Evolutionary conservation across 1,139 yeast species (phyloP).

Genomic region (Ogataea hybrid): DNA sequence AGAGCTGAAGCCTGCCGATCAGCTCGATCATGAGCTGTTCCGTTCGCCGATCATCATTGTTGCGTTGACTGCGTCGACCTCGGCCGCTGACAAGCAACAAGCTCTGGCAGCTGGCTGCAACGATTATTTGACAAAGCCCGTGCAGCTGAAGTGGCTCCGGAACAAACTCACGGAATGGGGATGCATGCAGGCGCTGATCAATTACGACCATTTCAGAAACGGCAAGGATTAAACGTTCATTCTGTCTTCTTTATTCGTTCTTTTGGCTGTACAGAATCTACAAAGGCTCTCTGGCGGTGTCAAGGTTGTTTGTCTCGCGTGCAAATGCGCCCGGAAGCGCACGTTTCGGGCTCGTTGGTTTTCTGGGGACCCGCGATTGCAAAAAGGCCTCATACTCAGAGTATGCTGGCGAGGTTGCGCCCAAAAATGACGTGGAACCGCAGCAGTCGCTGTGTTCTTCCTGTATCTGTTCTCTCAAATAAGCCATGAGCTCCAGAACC

Average conservation of each 20-base stretch:
- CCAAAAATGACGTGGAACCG: constrained; percentile 1
- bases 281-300: constrained; percentile 1
- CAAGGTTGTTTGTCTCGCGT: constrained; percentile 1
- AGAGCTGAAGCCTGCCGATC: constrained; percentile 37
- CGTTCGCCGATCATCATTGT: constrained; percentile 94
- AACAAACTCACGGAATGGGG: constrained; percentile 97
- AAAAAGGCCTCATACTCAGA: constrained; percentile 1
- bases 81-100: constrained; percentile 83
- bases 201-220: constrained; percentile 72
- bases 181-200: constrained; percentile 93
- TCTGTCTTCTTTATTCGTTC: constrained; percentile 1
- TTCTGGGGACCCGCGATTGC: constrained; percentile 2
- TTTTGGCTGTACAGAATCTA: constrained; percentile 6
- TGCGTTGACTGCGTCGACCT: constrained; percentile 89
- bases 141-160: constrained; percentile 89
- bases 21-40: constrained; percentile 58
- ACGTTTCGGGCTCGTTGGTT: constrained; percentile 13
- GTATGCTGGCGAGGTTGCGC: constrained; percentile 1
- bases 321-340: constrained; percentile 15
- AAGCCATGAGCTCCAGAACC: constrained; percentile 17
- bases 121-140: constrained; percentile 96
- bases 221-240: constrained; percentile 9
- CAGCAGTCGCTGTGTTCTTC: constrained; percentile 26
- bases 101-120: constrained; percentile 97
- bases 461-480: constrained; percentile 18